Evolutionary conservation across 1,139 yeast species (phyloP), one percentile per base, ranked within the genome.

Genomic region (Eremothecium coryli): DNA sequence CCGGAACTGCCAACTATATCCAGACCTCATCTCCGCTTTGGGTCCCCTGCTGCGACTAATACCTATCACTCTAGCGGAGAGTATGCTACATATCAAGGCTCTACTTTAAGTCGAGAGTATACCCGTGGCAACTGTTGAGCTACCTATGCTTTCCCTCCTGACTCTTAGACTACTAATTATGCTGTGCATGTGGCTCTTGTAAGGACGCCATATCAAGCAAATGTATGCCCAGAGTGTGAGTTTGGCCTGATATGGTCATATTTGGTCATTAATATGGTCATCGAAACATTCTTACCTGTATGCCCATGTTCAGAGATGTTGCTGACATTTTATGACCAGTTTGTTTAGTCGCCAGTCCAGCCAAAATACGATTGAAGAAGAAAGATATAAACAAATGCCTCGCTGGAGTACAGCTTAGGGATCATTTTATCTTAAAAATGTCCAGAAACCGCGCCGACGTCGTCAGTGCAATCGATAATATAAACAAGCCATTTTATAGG

Each of bases 51-150:
- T 12, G 17, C 5, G 16, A n/a, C 30, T 5, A 20, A 16, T 17
- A 16, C 22, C 11, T 27, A 17, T 14, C 30, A 27, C 11, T 17
- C 22, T 11, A 27, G 30, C 22, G 30, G 30, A n/a, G 30, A n/a
- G n/a, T 14, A 17, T 5, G 30, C 30, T 14, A 27, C 30, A 4
- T 27, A 27, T 14, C 30, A 27, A 4, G 26, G 26, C 13, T 23
- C 26, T 7, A 23, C 12, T 12, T 9, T 23, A 7, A 23, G 26
- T 12, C 8, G 26, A 12, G 12, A 14, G 12, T 23, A 23, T 23
- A 20, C 7, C 22, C 7, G 22, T 20, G 22, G 22, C 22, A 20
- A 10, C 9, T 20, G 10, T n/a, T n/a, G n/a, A n/a, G n/a, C n/a
- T n/a, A n/a, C n/a, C n/a, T n/a, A n/a, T n/a, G n/a, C n/a, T n/a